Evolutionary conservation across 345 rosid genomes (phyloP).

Genomic region (Lagerstroemia speciosa): DNA sequence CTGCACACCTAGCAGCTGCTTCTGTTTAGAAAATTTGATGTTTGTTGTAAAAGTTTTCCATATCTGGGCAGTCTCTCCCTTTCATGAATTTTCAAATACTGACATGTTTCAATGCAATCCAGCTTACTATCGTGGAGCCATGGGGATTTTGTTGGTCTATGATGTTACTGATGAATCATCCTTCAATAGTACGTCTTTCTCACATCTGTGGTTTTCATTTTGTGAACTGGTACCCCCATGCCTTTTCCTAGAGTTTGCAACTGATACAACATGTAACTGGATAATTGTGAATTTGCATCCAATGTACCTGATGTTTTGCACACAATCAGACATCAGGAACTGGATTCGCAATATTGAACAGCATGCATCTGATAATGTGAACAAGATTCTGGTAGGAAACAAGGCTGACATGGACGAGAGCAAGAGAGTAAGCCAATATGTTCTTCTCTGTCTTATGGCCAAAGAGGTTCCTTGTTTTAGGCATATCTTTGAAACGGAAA

Average conservation of each 20-base stretch:
- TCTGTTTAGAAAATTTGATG: neutral
- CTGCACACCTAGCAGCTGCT: neutral
- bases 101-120: conserved; percentile 12
- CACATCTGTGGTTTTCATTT: neutral
- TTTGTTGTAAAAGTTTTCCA: neutral
- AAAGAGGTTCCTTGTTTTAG: neutral
- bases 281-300: neutral
- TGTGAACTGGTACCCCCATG: neutral
- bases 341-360: conserved; percentile 99
- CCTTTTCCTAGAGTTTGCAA: neutral
- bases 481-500: neutral
- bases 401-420: conserved; percentile 99
- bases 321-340: conserved; percentile 77
- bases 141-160: conserved; percentile 86
- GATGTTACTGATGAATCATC: conserved; percentile 93
- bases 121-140: conserved; percentile 95
- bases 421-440: conserved; percentile 61
- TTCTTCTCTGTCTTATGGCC: neutral
- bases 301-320: conserved; percentile 14
- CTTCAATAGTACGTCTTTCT: conserved; percentile 54
- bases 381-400: conserved; percentile 95
- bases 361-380: conserved; percentile 97
- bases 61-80: neutral
- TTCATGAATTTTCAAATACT: neutral
- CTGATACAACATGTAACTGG: neutral